A percentile compares a stretch with the other conserved stretches of the same genome.
phyloP scores from a whole-genome alignment of 768 basidiomycete genomes.

The Trametes coccinea region DNA sequence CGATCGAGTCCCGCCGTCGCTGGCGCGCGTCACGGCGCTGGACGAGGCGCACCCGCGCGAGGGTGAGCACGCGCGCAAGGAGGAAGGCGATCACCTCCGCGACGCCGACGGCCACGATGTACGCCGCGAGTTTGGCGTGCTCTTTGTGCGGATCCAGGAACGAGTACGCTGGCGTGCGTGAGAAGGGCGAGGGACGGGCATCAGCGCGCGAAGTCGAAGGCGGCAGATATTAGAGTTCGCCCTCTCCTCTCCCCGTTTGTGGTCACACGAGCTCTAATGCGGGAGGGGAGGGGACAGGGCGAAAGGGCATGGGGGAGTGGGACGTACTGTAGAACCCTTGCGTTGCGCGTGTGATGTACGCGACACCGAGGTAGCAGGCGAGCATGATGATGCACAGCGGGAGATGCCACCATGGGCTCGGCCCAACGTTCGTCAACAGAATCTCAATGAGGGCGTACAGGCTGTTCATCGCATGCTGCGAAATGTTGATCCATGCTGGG shows the following conservation, averaged over 20 bases:
- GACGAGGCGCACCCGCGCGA: conserved; percentile 40
- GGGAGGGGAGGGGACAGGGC: not conserved
- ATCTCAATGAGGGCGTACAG: conserved; percentile 60
- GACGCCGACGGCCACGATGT: conserved; percentile 59
- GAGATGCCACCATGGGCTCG: conserved; percentile 54
- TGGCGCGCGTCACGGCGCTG: not conserved
- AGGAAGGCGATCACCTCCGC: conserved; percentile 55
- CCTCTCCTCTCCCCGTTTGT: not conserved
- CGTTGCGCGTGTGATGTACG: conserved; percentile 62
- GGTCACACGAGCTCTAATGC: not conserved
- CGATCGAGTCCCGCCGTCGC: conserved; percentile 14
- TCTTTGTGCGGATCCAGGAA: conserved; percentile 60
- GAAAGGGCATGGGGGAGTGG: not conserved
- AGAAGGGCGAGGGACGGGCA: not conserved
- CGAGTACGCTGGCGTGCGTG: conserved; percentile 49
- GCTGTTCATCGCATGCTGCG: conserved; percentile 61
- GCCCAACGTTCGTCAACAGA: conserved; percentile 50
- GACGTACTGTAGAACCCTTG: conserved; percentile 67
- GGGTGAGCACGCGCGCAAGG: conserved; percentile 43
- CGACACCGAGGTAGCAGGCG: conserved; percentile 59
- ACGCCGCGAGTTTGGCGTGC: conserved; percentile 50
- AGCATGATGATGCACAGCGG: conserved; percentile 50
- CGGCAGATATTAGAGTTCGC: not conserved
- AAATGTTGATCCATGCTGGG: conserved; percentile 60
- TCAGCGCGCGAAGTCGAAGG: not conserved